Base-by-base conservation (phyloP, 805 yeast species). In the Candida palmyrensis region DNA sequence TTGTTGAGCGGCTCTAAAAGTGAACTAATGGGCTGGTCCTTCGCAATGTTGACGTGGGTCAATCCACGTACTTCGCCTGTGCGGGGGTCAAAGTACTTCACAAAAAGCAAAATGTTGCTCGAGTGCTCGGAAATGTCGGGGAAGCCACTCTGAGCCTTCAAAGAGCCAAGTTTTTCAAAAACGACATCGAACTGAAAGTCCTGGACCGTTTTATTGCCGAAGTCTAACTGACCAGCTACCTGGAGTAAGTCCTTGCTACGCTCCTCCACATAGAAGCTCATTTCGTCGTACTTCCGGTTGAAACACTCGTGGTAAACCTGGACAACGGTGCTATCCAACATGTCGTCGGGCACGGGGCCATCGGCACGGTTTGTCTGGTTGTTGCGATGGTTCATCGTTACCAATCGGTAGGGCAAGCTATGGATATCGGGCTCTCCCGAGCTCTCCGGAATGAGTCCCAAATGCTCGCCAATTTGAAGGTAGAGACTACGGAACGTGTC, bases 291-390 rank as follows among this genome's bases (percentile, higher is more conserved):
- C 53, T 73, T 67, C 40, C 63, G 66, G 23, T 66, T 57, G 44
- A 70, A 70, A 38, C 59, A 59, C 37, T 62, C 64, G 18, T 62
- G 63, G 29, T 73, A 71, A 2, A 79, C 66, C 26, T 73, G 73
- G 23, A 71, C 79, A 14, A 84, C 59, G 0, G 78, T 63, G 7
- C 59, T 30, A 10, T 63, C 57, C 23, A 54, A 49, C 15, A 47
- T 34, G 32, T 45, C 55, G 30, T 38, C 49, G 25, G 51, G 48
- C n/a, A 62, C 50, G 30, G 42, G 50, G 8, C 42, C 39, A 37
- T 75, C 79, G 1, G 86, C 74, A 43, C 96, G 70, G 30, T 73
- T 57, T 0, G 96, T 83, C 40, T 71, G 73, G 53, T 86, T 85
- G 42, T 79, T 75, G 30, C 96, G 69, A 45, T 73, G 75, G 10